phyloP scores from a whole-genome alignment of 2,329 filamentous ascomycete genomes.

The Ophiosphaerella korrae region DNA sequence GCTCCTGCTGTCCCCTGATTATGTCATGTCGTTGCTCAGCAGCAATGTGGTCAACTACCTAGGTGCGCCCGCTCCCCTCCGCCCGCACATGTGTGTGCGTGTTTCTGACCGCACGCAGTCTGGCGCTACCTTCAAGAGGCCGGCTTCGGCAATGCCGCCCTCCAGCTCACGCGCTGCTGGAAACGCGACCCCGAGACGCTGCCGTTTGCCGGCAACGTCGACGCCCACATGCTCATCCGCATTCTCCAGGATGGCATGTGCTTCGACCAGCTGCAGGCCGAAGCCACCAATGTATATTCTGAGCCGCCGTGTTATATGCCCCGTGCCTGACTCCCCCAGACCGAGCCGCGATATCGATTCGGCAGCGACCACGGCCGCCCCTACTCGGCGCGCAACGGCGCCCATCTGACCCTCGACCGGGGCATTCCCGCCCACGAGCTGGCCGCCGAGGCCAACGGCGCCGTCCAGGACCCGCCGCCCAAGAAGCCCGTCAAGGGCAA shows the following conservation, averaged over 20 bases:
- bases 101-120: constrained; percentile 45
- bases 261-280: constrained; percentile 51
- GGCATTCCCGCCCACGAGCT: constrained; percentile 43
- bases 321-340: constrained; percentile 30
- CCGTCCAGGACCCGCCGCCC: constrained; percentile 37
- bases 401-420: constrained; percentile 42
- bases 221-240: constrained; percentile 63
- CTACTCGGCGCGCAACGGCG: constrained; percentile 46
- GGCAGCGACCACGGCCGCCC: constrained; percentile 47
- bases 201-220: constrained; percentile 65
- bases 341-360: constrained; percentile 43
- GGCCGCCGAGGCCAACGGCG: constrained; percentile 40
- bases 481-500: constrained; percentile 43
- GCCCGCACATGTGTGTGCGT: neutral
- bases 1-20: constrained; percentile 27
- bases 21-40: constrained; percentile 54
- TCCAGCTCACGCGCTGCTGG: constrained; percentile 67
- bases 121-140: constrained; percentile 62
- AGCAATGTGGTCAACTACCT: constrained; percentile 71
- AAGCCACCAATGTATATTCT: constrained; percentile 34
- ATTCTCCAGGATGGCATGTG: constrained; percentile 67
- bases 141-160: constrained; percentile 62
- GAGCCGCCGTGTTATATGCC: constrained; percentile 10
- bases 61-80: constrained; percentile 19
- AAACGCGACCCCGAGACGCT: constrained; percentile 65